Percentiles rank a stretch among this genome's conserved stretches.
Conservation (phyloP, 306 rosid species). For the Dalbergia cochinchinensis region DNA sequence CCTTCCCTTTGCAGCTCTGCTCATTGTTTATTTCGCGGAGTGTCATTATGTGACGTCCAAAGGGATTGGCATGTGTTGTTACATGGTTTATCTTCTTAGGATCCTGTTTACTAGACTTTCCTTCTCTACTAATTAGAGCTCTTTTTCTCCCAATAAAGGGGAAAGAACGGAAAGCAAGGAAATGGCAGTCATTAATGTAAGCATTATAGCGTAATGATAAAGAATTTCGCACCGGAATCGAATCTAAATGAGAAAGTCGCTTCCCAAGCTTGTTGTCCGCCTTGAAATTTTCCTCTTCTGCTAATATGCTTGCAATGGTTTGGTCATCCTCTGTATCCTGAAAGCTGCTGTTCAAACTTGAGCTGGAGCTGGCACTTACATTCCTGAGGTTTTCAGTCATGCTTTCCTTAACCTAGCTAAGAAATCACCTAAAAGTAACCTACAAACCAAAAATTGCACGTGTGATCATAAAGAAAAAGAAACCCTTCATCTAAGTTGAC, state of each 20-base stretch:
- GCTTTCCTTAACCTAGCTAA: constrained; percentile 34
- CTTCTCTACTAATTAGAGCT: too few species aligned
- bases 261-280: constrained; percentile 69
- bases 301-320: constrained; percentile 83
- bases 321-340: constrained; percentile 93
- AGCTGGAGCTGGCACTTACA: constrained; percentile 92
- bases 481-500: too few species aligned
- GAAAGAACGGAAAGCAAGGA: too few species aligned
- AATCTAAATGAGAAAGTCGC: constrained; percentile 91
- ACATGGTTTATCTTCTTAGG: too few species aligned
- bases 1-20: too few species aligned
- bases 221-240: constrained; percentile 74
- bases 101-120: too few species aligned
- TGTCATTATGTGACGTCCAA: too few species aligned
- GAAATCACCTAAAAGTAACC: constrained; percentile 27
- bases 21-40: too few species aligned
- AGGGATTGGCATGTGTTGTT: too few species aligned
- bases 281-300: constrained; percentile 62
- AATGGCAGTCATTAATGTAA: too few species aligned
- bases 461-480: too few species aligned
- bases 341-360: constrained; percentile 79
- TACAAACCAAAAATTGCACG: constrained; percentile 8
- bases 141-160: too few species aligned
- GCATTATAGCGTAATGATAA: not conserved
- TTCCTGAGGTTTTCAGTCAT: constrained; percentile 74